These are phyloP conservation scores for Ilex aquifolium DNA, from an alignment of 257 asterid species.

Conservation along the genomic window DNA sequence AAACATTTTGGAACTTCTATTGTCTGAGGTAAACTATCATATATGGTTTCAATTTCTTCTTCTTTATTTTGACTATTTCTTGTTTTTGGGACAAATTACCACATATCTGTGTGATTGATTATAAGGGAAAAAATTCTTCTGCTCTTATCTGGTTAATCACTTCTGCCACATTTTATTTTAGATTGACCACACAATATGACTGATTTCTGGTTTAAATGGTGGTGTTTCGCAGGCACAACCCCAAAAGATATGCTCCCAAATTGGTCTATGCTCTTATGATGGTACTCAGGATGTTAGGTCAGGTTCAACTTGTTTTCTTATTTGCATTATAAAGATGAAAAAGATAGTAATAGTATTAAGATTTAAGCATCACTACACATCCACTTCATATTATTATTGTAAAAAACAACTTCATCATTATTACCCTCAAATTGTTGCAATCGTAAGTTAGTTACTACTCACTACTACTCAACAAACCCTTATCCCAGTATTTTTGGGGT, in stretches of 20 bases:
- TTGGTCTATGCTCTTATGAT: conserved; percentile 57
- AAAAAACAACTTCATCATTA: too few relatives aligned
- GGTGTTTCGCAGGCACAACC: conserved; percentile 45
- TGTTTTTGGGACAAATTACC: not conserved
- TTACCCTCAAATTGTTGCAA: too few relatives aligned
- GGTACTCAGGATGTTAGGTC: conserved; percentile 59
- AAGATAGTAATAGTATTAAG: too few relatives aligned
- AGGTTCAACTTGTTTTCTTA: conserved; percentile 13
- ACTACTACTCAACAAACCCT: too few relatives aligned
- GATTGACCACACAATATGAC: too few relatives aligned
- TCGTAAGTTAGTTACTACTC: too few relatives aligned
- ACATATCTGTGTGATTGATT: not conserved
- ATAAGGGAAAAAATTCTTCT: too few relatives aligned
- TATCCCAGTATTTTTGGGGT: too few relatives aligned
- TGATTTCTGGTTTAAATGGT: not conserved
- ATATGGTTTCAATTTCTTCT: not conserved
- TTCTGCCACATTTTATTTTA: too few relatives aligned
- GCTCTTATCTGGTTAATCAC: too few relatives aligned
- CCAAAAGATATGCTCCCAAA: conserved; percentile 48
- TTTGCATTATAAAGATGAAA: not conserved
- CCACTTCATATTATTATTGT: too few relatives aligned
- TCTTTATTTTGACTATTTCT: not conserved
- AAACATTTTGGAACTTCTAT: conserved; percentile 55
- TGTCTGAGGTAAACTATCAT: conserved; percentile 42
- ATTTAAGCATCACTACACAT: too few relatives aligned